Evolutionary conservation across 2,329 filamentous ascomycete genomes (phyloP).

Genomic region (Talaromyces sp.): DNA sequence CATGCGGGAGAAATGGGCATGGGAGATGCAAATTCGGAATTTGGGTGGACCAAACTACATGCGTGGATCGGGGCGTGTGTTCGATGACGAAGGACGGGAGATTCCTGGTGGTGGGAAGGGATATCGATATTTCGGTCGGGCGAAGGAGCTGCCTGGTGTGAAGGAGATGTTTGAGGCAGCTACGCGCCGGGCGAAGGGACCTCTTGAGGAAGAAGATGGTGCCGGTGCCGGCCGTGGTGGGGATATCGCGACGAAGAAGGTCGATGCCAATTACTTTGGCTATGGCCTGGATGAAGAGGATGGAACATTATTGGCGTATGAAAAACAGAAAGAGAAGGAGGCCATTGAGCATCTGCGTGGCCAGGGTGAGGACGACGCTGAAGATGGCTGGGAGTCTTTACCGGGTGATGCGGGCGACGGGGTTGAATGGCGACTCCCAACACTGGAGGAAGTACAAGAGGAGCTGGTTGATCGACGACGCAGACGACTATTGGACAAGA

Average conservation of each 20-base stretch:
- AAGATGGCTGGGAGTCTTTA: constrained; percentile 77
- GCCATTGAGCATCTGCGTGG: constrained; percentile 70
- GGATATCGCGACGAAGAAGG: constrained; percentile 61
- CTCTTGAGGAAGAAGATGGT: constrained; percentile 69
- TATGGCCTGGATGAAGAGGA: constrained; percentile 94
- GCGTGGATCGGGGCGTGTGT: constrained; percentile 70
- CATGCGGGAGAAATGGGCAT: constrained; percentile 98
- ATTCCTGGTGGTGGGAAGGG: constrained; percentile 77
- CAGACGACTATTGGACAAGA: constrained; percentile 80
- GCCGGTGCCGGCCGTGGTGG: constrained; percentile 53
- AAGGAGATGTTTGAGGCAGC: constrained; percentile 94
- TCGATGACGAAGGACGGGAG: constrained; percentile 73
- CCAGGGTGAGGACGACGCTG: constrained; percentile 59
- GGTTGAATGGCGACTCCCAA: constrained; percentile 78
- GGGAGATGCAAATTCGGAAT: constrained; percentile 95
- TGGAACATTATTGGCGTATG: constrained; percentile 75
- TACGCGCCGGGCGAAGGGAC: constrained; percentile 62
- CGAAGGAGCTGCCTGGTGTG: constrained; percentile 86
- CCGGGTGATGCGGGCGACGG: constrained; percentile 88
- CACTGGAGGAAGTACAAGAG: constrained; percentile 87
- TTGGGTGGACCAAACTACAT: constrained; percentile 98
- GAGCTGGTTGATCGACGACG: constrained; percentile 86
- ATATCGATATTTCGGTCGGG: constrained; percentile 92
- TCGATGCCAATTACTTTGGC: constrained; percentile 94
- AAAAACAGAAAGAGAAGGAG: constrained; percentile 80